These are phyloP conservation scores for Chrysoporthe puriensis DNA, from an alignment of 2,329 filamentous ascomycete species.

Conservation along the genomic window DNA sequence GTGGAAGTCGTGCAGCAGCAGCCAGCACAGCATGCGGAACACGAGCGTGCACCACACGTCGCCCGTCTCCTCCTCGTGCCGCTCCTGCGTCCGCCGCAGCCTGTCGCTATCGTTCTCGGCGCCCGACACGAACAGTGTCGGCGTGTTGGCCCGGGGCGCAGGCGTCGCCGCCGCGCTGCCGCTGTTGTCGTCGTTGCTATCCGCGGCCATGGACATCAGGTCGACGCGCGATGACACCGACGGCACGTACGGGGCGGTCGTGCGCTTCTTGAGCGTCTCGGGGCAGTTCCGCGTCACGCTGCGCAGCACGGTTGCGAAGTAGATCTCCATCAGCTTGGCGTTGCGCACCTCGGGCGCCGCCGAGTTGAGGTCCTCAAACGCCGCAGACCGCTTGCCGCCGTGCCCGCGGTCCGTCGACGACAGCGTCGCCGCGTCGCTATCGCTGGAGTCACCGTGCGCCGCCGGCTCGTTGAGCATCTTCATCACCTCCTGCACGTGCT, in stretches of 20 bases:
- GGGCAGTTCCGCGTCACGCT: constrained; percentile 44
- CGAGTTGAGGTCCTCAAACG: constrained; percentile 51
- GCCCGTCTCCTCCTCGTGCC: constrained; percentile 31
- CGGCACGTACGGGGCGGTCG: constrained; percentile 32
- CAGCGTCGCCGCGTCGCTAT: constrained; percentile 21
- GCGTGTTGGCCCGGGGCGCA: constrained; percentile 18
- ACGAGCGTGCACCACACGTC: constrained; percentile 59
- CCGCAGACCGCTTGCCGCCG: constrained; percentile 5
- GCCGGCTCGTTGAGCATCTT: constrained; percentile 46
- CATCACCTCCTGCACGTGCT: constrained; percentile 54
- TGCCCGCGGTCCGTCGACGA: constrained; percentile 16
- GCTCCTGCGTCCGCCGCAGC: constrained; percentile 19
- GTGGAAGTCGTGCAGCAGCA: constrained; percentile 61
- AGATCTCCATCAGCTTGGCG: constrained; percentile 54
- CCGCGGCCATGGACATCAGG: neutral
- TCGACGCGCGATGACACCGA: constrained; percentile 20
- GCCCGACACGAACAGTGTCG: constrained; percentile 11
- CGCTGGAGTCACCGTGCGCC: constrained; percentile 31
- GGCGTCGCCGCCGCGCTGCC: constrained; percentile 19
- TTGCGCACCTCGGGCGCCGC: constrained; percentile 54
- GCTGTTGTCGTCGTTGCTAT: neutral
- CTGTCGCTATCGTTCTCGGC: constrained; percentile 17
- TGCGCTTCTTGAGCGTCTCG: constrained; percentile 34
- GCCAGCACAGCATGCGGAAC: constrained; percentile 62
- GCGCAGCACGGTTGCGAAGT: constrained; percentile 50